Percentiles rank a stretch among this genome's conserved stretches.
Evolutionary conservation across 352 stramenopile genomes (phyloP).

Genomic region (Globisporangium heterothallicum): DNA sequence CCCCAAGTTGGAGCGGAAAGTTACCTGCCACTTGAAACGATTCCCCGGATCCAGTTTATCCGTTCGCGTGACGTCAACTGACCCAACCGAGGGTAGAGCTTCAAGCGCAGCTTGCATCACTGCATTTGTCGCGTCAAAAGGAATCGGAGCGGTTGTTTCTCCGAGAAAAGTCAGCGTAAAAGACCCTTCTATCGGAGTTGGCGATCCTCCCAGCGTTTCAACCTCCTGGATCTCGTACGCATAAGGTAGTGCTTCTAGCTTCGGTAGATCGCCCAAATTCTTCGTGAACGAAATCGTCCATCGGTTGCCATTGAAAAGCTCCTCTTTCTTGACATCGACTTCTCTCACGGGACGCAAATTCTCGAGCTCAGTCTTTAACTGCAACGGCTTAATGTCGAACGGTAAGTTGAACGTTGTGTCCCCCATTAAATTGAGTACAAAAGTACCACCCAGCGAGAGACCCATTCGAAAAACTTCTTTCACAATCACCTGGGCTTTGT

Average conservation of each 20-base stretch:
- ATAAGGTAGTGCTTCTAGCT: slow-evolving; percentile 83
- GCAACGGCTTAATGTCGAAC: slow-evolving; percentile 83
- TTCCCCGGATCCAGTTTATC: slow-evolving; percentile 71
- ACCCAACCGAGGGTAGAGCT: slow-evolving; percentile 75
- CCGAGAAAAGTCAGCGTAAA: slow-evolving; percentile 86
- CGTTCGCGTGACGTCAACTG: slow-evolving; percentile 86
- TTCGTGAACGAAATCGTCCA: slow-evolving; percentile 96
- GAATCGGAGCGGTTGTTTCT: slow-evolving; percentile 70
- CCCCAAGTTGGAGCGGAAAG: slow-evolving; percentile 87
- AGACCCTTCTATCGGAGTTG: slow-evolving; percentile 89
- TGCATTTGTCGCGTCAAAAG: slow-evolving; percentile 81
- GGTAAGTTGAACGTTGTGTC: slow-evolving; percentile 89
- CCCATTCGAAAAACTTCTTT: slow-evolving; percentile 69
- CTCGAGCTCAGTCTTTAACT: slow-evolving; percentile 88
- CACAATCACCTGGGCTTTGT: slow-evolving; percentile 43
- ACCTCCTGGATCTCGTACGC: slow-evolving; percentile 94
- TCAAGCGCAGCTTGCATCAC: slow-evolving; percentile 89
- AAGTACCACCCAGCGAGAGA: slow-evolving; percentile 85
- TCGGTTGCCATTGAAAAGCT: slow-evolving; percentile 79
- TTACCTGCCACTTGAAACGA: slow-evolving; percentile 91
- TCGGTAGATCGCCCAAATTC: slow-evolving; percentile 91
- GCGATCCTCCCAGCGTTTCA: slow-evolving; percentile 83
- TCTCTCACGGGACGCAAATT: slow-evolving; percentile 42
- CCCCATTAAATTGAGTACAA: slow-evolving; percentile 91
- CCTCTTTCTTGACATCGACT: slow-evolving; percentile 67